Conservation (phyloP, 371 early-diverging fungal species). For the Fennellomyces sp. region DNA sequence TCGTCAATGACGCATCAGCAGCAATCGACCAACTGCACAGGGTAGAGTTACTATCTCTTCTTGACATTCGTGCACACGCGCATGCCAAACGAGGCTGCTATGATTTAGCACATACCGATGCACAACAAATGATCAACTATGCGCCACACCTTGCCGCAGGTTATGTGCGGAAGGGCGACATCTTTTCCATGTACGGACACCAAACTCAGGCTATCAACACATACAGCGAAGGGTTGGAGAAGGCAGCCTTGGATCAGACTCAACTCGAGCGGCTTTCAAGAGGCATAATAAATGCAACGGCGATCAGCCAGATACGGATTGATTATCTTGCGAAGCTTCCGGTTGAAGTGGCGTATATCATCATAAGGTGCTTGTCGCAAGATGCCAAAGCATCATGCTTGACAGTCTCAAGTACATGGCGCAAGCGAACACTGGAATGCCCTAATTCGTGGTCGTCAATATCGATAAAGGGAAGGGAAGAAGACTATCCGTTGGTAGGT, state of each 20-base stretch:
- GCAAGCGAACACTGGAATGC: neutral
- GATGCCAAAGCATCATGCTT: neutral
- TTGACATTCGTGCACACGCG: neutral
- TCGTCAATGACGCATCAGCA: neutral
- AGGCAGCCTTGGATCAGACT: no score
- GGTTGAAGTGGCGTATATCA: neutral
- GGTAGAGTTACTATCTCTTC: neutral
- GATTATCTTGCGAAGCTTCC: neutral
- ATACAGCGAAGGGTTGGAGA: neutral
- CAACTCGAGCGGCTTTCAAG: neutral
- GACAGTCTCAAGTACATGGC: neutral
- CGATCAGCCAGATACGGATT: neutral
- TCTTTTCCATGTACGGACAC: neutral
- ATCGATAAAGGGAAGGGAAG: neutral
- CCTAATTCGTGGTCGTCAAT: neutral
- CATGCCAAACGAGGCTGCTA: neutral
- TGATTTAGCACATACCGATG: neutral
- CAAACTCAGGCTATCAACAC: neutral
- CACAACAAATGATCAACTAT: neutral
- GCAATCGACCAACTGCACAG: neutral
- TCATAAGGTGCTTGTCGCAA: neutral
- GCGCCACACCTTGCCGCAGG: neutral
- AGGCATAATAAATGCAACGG: neutral
- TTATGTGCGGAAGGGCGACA: neutral
- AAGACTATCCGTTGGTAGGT: neutral